Evolutionary conservation across 1,284 basidiomycete genomes (phyloP).

Genomic region (Anthracocystis panici-leucophaei): DNA sequence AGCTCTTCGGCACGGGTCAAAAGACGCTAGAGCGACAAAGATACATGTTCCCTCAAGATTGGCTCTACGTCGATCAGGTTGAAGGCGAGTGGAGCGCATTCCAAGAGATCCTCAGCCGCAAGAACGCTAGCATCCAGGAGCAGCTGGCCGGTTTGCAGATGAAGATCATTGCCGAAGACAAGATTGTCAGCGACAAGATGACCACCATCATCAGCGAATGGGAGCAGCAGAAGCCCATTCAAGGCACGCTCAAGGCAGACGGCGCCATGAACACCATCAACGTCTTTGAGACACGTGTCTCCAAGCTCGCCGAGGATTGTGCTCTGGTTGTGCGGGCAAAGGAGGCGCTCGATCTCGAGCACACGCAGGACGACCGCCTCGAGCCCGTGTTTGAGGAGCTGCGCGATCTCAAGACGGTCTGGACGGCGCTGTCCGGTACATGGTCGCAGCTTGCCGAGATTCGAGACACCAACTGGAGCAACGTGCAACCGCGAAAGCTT

Average conservation of each 20-base stretch:
- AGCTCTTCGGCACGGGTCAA: conserved; percentile 91
- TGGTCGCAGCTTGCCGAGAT: conserved; percentile 94
- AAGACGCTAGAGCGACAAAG: conserved; percentile 96
- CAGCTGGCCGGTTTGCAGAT: conserved; percentile 95
- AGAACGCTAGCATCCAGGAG: conserved; percentile 98
- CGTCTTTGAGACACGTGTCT: conserved; percentile 90
- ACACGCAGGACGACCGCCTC: conserved; percentile 87
- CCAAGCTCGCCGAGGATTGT: conserved; percentile 89
- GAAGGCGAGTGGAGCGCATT: conserved; percentile 98
- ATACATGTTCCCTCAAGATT: conserved; percentile 95
- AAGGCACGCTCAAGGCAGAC: conserved; percentile 94
- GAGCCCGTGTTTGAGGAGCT: conserved; percentile 95
- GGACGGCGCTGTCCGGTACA: conserved; percentile 97
- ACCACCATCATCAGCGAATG: conserved; percentile 86
- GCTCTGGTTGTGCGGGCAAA: conserved; percentile 94
- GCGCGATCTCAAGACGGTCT: conserved; percentile 95
- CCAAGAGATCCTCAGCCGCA: conserved; percentile 95
- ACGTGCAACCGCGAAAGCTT: conserved; percentile 86
- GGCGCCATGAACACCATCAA: conserved; percentile 94
- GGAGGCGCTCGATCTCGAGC: conserved; percentile 93
- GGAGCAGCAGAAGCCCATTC: conserved; percentile 94
- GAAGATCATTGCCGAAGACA: conserved; percentile 99
- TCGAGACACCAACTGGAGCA: conserved; percentile 88
- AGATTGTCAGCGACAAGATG: conserved; percentile 81
- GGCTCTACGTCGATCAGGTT: conserved; percentile 98